Evolutionary conservation across 192 early-diverging fungal species (phyloP).

Genomic region (Coemansia sp.): DNA sequence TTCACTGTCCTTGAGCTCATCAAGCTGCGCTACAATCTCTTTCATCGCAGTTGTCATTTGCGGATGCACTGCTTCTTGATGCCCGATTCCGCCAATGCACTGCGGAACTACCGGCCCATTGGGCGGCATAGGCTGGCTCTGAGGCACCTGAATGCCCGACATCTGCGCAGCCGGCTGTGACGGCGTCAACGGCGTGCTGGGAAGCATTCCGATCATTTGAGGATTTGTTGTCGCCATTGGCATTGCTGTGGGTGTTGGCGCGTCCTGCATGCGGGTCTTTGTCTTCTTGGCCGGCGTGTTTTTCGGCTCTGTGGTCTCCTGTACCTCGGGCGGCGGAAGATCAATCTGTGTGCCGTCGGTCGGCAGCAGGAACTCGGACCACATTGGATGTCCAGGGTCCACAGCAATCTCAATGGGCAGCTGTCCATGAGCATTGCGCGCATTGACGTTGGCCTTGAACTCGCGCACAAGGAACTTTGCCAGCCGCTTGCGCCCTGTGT

Average conservation of each 20-base stretch:
- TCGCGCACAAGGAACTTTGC: conserved; percentile 73
- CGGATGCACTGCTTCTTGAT: conserved; percentile 36
- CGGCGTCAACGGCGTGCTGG: background rate
- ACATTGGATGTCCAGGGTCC: conserved; percentile 55
- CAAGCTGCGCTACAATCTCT: conserved; percentile 39
- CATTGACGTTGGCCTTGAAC: conserved; percentile 72
- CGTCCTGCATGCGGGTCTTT: conserved; percentile 15
- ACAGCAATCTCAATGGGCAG: conserved; percentile 78
- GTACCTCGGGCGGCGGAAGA: conserved; percentile 32
- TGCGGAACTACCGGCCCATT: conserved; percentile 35
- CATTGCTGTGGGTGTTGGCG: background rate
- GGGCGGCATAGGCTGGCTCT: background rate
- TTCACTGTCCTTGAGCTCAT: conserved; percentile 27
- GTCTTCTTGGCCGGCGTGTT: conserved; percentile 23
- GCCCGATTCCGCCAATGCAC: conserved; percentile 53
- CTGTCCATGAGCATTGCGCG: conserved; percentile 75
- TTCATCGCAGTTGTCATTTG: conserved; percentile 47
- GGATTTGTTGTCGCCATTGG: background rate
- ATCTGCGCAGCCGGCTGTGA: conserved; percentile 4
- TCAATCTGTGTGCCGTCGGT: conserved; percentile 49
- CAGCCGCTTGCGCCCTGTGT: conserved; percentile 68
- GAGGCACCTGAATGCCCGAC: background rate
- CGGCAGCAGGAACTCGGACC: conserved; percentile 52
- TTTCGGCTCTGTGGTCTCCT: conserved; percentile 15
- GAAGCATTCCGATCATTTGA: background rate